Percentiles rank a stretch among this genome's conserved stretches.
Evolutionary conservation across 192 early-diverging fungal species (phyloP).

Genomic region (Coemansia sp.): DNA sequence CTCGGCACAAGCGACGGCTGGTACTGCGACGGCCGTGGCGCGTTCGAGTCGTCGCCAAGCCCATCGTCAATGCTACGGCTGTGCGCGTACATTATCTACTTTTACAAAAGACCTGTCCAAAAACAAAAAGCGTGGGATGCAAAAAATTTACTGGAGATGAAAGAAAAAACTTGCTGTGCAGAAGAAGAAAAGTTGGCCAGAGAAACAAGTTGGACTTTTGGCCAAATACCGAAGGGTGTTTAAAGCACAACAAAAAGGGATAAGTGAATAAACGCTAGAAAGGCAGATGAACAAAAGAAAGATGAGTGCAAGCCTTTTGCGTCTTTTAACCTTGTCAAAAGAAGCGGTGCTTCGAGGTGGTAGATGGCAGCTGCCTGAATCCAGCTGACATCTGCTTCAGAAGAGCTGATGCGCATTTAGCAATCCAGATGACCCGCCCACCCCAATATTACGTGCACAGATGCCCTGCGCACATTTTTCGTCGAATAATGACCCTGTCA

Average conservation of each 20-base stretch:
- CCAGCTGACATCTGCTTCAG: neutral
- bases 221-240: no score
- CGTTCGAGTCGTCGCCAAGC: slow-evolving; percentile 11
- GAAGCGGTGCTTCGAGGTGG: neutral
- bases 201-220: neutral
- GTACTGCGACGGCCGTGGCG: slow-evolving; percentile 23
- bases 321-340: neutral
- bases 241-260: neutral
- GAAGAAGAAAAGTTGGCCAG: neutral
- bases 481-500: neutral
- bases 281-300: neutral
- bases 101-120: neutral
- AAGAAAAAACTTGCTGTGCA: slow-evolving; percentile 5
- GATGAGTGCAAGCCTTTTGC: neutral
- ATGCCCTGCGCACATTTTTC: neutral
- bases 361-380: neutral
- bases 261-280: neutral
- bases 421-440: neutral
- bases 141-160: no score
- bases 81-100: neutral
- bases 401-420: neutral
- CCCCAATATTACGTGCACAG: neutral
- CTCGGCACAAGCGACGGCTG: neutral
- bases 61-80: slow-evolving; percentile 1
- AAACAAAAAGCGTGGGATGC: neutral